Evolutionary conservation across 176 grass and related monocot species (phyloP).

Genomic region (Neostapfia colusana): DNA sequence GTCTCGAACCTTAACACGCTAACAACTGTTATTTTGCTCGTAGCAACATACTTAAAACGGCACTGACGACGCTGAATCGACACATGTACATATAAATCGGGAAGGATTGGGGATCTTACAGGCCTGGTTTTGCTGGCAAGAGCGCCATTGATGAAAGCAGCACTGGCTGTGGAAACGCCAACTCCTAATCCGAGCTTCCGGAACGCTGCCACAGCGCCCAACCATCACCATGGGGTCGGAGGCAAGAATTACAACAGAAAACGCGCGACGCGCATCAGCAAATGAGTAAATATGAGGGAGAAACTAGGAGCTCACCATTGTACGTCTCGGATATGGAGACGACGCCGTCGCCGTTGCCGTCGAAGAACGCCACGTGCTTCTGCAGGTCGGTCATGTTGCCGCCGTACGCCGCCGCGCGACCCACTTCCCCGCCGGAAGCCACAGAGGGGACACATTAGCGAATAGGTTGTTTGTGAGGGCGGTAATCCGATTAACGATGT

Average conservation of each 20-base stretch:
- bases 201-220: constrained; percentile 30
- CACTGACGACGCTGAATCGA: background rate
- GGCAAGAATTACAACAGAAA: background rate
- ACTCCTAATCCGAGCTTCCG: constrained; percentile 50
- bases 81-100: background rate
- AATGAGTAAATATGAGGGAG: background rate
- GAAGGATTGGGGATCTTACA: background rate
- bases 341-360: constrained; percentile 70
- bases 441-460: background rate
- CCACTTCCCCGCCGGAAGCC: background rate
- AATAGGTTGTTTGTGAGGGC: background rate
- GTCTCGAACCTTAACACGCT: background rate
- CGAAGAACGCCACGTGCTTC: constrained; percentile 86
- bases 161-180: constrained; percentile 26
- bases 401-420: constrained; percentile 25
- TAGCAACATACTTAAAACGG: background rate
- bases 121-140: constrained; percentile 47
- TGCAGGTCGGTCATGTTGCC: constrained; percentile 56
- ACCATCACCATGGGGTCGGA: background rate
- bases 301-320: constrained; percentile 41
- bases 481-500: background rate
- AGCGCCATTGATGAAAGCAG: constrained; percentile 54
- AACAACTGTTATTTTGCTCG: background rate
- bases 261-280: background rate
- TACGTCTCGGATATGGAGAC: constrained; percentile 69